phyloP scores from a whole-genome alignment of 306 rosid species.

The Hylodesmum podocarpum region DNA sequence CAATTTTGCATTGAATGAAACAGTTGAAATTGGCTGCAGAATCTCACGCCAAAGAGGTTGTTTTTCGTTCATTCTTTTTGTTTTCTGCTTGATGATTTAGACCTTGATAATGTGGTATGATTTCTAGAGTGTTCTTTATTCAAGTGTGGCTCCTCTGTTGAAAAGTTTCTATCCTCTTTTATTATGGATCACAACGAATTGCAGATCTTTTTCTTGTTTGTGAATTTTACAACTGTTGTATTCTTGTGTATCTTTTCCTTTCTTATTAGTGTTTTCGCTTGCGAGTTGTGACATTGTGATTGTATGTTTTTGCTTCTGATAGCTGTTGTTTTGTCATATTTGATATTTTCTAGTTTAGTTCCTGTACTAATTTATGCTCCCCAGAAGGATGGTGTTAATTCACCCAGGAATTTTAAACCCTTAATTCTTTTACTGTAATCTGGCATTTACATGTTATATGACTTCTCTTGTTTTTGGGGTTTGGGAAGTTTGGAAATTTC shows the following conservation, averaged over 20 bases:
- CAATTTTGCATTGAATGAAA: constrained; percentile 49
- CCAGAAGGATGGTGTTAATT: constrained; percentile 8
- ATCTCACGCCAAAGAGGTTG: constrained; percentile 61
- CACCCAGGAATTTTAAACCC: not conserved
- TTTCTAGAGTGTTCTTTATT: not conserved
- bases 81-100: not conserved
- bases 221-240: constrained; percentile 8
- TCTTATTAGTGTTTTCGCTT: not conserved
- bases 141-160: not conserved
- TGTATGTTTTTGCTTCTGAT: not conserved
- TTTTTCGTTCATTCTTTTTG: not conserved
- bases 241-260: not conserved
- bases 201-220: constrained; percentile 39
- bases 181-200: constrained; percentile 30
- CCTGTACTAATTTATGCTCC: constrained; percentile 4
- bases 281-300: not conserved
- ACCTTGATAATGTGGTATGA: constrained; percentile 2
- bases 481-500: not conserved
- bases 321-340: not conserved
- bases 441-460: not conserved
- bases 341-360: not conserved
- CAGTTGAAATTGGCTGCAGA: constrained; percentile 51
- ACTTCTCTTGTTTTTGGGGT: not conserved
- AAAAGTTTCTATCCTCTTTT: constrained; percentile 15
- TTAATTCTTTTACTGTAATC: not conserved